phyloP scores from a whole-genome alignment of 1,139 yeast species.

The Protomyces macrosporus region DNA sequence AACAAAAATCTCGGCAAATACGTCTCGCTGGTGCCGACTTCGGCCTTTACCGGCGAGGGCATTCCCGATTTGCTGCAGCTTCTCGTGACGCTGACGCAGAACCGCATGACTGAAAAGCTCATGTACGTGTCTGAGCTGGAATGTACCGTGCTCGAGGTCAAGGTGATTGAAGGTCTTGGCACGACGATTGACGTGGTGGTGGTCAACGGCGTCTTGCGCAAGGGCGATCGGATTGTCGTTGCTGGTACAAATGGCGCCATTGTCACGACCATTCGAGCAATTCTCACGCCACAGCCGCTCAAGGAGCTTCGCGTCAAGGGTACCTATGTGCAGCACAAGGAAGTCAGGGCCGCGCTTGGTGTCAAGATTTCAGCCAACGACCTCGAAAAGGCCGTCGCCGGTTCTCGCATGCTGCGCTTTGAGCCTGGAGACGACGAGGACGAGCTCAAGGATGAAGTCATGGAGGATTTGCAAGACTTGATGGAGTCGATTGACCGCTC shows the following conservation, averaged over 20 bases:
- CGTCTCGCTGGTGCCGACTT: slow-evolving; percentile 95
- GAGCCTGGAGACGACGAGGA: slow-evolving; percentile 98
- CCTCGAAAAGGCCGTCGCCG: slow-evolving; percentile 97
- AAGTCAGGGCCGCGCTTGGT: slow-evolving; percentile 98
- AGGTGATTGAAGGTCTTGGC: slow-evolving; percentile 98
- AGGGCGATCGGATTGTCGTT: slow-evolving; percentile 89
- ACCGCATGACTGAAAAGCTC: slow-evolving; percentile 97
- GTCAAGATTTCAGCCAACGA: slow-evolving; percentile 97
- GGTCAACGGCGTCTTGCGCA: slow-evolving; percentile 88
- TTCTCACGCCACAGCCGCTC: slow-evolving; percentile 94
- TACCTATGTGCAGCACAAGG: slow-evolving; percentile 80
- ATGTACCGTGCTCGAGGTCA: slow-evolving; percentile 96
- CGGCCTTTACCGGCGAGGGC: slow-evolving; percentile 99
- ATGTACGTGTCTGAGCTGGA: slow-evolving; percentile 91
- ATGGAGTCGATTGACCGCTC: slow-evolving; percentile 89
- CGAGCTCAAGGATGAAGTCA: slow-evolving; percentile 93
- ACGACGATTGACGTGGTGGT: slow-evolving; percentile 96
- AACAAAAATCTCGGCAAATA: slow-evolving; percentile 88
- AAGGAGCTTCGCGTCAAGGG: slow-evolving; percentile 86
- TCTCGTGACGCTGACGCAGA: slow-evolving; percentile 88
- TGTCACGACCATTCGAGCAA: slow-evolving; percentile 93
- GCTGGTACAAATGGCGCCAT: slow-evolving; percentile 99
- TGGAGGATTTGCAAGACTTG: slow-evolving; percentile 95
- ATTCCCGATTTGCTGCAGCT: slow-evolving; percentile 97
- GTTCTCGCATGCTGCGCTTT: slow-evolving; percentile 89